Evolutionary conservation across 345 rosid genomes (phyloP).

Genomic region (Clausena lansium): DNA sequence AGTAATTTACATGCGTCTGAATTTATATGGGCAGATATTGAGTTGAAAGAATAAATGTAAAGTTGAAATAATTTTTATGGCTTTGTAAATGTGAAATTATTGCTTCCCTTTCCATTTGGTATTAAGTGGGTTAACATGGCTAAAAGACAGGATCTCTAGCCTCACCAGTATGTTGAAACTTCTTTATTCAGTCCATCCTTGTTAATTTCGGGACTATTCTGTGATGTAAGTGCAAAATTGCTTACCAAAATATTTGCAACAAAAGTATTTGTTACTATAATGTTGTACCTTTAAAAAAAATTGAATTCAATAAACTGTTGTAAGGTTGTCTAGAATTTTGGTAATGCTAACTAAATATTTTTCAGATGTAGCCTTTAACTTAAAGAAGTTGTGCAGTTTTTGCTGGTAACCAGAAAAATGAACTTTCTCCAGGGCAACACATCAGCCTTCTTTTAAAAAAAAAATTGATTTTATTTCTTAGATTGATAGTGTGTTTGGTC

Average conservation of each 20-base stretch:
- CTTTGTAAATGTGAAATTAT: background rate
- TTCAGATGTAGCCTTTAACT: background rate
- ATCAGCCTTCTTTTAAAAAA: background rate
- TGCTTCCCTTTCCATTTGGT: background rate
- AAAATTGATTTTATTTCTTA: background rate
- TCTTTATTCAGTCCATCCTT: background rate
- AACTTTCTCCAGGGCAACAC: background rate
- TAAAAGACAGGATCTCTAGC: background rate
- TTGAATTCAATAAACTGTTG: background rate
- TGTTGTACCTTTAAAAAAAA: background rate
- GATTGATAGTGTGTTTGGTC: background rate
- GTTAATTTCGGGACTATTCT: background rate
- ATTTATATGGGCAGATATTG: background rate
- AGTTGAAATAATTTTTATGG: background rate
- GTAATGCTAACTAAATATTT: background rate
- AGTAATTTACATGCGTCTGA: conserved; percentile 20
- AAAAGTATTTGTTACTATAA: background rate
- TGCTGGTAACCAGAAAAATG: background rate
- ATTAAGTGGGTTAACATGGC: background rate
- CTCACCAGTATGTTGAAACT: background rate
- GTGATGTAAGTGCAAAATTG: background rate
- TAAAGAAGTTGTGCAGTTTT: background rate
- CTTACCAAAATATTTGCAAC: background rate
- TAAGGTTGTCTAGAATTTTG: background rate
- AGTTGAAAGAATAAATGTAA: background rate